Base-by-base conservation (phyloP, 768 basidiomycete genomes). In the Hygrocybe coccinea region DNA sequence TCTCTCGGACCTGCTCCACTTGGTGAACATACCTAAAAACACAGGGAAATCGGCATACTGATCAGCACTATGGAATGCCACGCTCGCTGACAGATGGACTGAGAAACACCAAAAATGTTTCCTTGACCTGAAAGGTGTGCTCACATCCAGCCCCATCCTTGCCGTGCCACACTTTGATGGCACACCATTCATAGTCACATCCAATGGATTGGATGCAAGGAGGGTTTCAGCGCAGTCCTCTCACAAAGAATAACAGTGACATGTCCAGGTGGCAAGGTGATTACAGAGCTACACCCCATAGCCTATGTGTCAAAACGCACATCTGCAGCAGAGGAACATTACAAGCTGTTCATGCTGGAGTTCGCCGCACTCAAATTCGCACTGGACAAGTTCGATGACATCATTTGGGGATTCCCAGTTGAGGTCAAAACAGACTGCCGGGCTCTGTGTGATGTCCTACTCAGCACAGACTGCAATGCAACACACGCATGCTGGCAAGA, bases 391-490 rank as follows among this genome's bases (percentile, higher is more conserved):
- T 46, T 46, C 17, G 49, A 60, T 1, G 60, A 72, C 48, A 62
- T 62, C 2, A 60, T 69, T 0, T 70, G 59, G 46, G 66, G 69
- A 0, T 70, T 61, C 29, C 71, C 68, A 1, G 50, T 75, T 0
- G 65, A 72, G 44, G 43, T 75, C 17, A 65, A 71, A 50, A 75
- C 71, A 0, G 73, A 75, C 58, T 74, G 72, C 56, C 63, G 69
- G 29, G 72, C 72, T 1, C 61, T 75, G 1, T 43, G 66, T 4
- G 71, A 74, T 47, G 39, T 66, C 1, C 58, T 76, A 0, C 2
- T 61, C 0, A 70, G 44, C 11, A 22, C n/a, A n/a, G 22, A 46
- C n/a, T 12, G 2, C 11, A 46, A 22, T 22, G 15, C 21, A 17
- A 17, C 15, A 12, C 44, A 46, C 17, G 21, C 17, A 17, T 5